Evolutionary conservation across 1,284 basidiomycete genomes (phyloP), one percentile per base, ranked within the genome.

Genomic region (Pseudozyma tsukubaensis): DNA sequence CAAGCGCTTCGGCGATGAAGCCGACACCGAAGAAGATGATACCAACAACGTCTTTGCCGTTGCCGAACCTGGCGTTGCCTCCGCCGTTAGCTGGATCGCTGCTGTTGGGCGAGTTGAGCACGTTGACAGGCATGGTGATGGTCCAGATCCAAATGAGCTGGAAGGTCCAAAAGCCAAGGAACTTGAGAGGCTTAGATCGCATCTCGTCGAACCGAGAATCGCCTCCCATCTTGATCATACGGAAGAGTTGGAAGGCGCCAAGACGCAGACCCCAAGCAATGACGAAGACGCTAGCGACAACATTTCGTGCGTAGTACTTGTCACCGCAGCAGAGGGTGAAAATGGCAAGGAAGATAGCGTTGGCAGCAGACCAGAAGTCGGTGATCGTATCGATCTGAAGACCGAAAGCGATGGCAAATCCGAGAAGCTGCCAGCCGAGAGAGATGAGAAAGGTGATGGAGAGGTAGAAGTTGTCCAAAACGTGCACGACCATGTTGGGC

Each of bases 391-490:
- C 82, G 63, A 75, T 82, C 58, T 83, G 80, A 4, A 83, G 72
- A 1, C 59, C 53, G 45, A 75, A 83, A 4, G 77, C 77, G 59
- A 92, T 89, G 13, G 88, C 86, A 78, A 92, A 92, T 6, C 91
- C 91, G 0, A 87, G 70, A 1, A 89, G 85, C 80, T 92, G 91
- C 83, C 89, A 92, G 19, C 85, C 90, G 24, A 89, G 82, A 0
- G 91, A 91, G 61, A 92, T 87, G 40, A 92, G 86, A 24, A 91
- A 84, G 7, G 91, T 90, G 37, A 92, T 86, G n/a, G 86, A 84
- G 4, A 92, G 87, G 79, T 91, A 91, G 81, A 89, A 90, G 47
- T 85, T 85, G 85, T 92, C 91, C 18, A 92, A 87, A 10, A 71
- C 68, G 43, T 75, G 64, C 19, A 75, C 68, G 24, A 67, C 59